These are phyloP conservation scores for Dendrobium huoshanense DNA, from an alignment of 106 monocot species.

Conservation along the genomic window DNA sequence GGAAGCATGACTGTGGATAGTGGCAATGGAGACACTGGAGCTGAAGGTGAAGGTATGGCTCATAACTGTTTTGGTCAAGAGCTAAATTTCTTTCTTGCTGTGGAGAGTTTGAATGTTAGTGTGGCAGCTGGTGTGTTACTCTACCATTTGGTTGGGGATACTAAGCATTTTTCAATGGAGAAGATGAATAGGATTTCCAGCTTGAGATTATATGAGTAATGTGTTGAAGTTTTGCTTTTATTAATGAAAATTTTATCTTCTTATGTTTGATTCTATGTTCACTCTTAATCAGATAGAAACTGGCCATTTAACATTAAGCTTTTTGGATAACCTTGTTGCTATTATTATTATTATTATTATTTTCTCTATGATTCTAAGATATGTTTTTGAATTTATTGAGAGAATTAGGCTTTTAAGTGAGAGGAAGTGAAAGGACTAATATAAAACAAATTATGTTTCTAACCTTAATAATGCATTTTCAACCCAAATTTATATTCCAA, in stretches of 20 bases:
- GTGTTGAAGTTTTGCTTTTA: not conserved
- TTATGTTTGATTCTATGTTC: not conserved
- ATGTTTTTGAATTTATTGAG: too few species aligned
- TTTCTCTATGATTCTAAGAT: too few species aligned
- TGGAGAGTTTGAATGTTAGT: conserved; percentile 98
- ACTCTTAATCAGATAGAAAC: too few species aligned
- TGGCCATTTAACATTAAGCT: not conserved
- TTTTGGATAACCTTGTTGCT: too few species aligned
- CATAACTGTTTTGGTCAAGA: conserved; percentile 23
- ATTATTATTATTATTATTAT: too few species aligned
- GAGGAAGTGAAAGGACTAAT: too few species aligned
- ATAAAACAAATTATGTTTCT: too few species aligned
- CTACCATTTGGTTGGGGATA: conserved; percentile 65
- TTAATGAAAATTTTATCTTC: not conserved
- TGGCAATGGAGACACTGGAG: conserved; percentile 7
- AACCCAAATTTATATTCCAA: too few species aligned
- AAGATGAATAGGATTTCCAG: conserved; percentile 8
- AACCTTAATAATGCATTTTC: too few species aligned
- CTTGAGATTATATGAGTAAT: conserved; percentile 5
- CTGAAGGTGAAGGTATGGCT: conserved; percentile 24
- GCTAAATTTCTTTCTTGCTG: conserved; percentile 61
- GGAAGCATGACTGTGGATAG: conserved; percentile 23
- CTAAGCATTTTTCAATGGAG: conserved; percentile 4
- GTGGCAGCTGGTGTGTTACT: conserved; percentile 92
- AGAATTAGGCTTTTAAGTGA: too few species aligned